Evolutionary conservation across 2,329 filamentous ascomycete species (phyloP), one percentile per base, ranked within the genome.

Genomic region (Xylariaceae sp.): DNA sequence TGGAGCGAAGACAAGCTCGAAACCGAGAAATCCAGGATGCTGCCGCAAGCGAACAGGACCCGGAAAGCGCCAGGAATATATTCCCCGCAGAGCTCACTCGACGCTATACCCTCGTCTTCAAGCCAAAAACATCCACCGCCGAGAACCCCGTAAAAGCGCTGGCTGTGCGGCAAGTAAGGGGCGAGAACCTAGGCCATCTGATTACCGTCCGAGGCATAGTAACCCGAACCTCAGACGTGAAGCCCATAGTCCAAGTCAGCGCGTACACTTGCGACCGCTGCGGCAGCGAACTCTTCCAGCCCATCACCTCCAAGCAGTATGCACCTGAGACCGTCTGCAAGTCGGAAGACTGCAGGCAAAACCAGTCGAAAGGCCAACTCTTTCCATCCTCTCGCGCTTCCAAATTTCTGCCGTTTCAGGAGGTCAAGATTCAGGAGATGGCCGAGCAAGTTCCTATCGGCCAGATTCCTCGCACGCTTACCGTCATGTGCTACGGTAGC

Each of bases 381-480:
- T 92, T 95, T 68, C 83, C 95, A 35, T 96, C 92, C 1, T 95
- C 91, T n/a, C 82, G 94, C 61, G 94, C 92, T 0, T 96, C 91
- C 45, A 99, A 97, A 64, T 99, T 97, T 65, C 74, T 96, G 63
- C 90, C 94, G 3, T 99, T 99, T 75, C 94, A 99, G 70, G 94
- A 99, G 70, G 84, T 97, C 71, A 97, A 97, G 74, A 90, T 99
- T 49, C 94, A 99, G 71, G 94, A 99, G 68, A 89, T 97, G 83
- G 90, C 94, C n/a, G 94, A 99, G 67, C 94, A 99, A 69, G 94
- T 99, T 0, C 94, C 94, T 7, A 95, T 99, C 56, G 94, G 94
- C 44, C 94, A 99, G 67, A 99, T 99, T 61, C 94, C 94, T 31
- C 83, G 94, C 51, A 90, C 90, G 49, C 74, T 99, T 55, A 97